These are phyloP conservation scores for Chaetomium strumarium DNA, from an alignment of 2,329 filamentous ascomycete genomes.

Conservation along the genomic window DNA sequence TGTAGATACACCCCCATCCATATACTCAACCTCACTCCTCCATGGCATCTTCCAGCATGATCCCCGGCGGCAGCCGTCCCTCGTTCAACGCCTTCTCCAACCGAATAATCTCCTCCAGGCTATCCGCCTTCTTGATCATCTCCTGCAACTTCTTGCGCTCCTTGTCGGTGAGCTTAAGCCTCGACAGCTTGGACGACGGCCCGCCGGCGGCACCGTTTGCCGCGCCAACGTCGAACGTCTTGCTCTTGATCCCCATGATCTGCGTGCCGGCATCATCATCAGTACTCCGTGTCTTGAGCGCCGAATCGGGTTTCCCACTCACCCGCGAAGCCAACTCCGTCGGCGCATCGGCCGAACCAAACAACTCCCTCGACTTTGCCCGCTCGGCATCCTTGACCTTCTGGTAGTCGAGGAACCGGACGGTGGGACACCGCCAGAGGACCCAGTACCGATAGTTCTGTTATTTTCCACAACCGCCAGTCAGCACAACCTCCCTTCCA, in stretches of 20 bases:
- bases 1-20: neutral
- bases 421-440: slow-evolving; percentile 75
- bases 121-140: slow-evolving; percentile 82
- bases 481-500: slow-evolving; percentile 4
- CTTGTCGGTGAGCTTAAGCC: slow-evolving; percentile 78
- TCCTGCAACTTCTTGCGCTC: slow-evolving; percentile 83
- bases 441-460: slow-evolving; percentile 92
- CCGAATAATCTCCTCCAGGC: slow-evolving; percentile 79
- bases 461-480: slow-evolving; percentile 10
- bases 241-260: slow-evolving; percentile 82
- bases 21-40: slow-evolving; percentile 46
- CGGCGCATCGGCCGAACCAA: slow-evolving; percentile 72
- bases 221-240: slow-evolving; percentile 55
- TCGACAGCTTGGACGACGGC: slow-evolving; percentile 57
- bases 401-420: slow-evolving; percentile 87
- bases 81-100: slow-evolving; percentile 91
- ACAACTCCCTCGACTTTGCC: slow-evolving; percentile 68
- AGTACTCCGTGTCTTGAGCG: neutral
- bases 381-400: slow-evolving; percentile 89
- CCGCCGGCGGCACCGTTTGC: slow-evolving; percentile 36
- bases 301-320: slow-evolving; percentile 11
- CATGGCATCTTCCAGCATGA: slow-evolving; percentile 52
- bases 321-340: slow-evolving; percentile 73
- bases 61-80: slow-evolving; percentile 71
- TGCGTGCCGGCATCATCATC: slow-evolving; percentile 26